Base-by-base conservation (phyloP, 176 grass and related monocot genomes). In the Triticum dicoccoides region DNA sequence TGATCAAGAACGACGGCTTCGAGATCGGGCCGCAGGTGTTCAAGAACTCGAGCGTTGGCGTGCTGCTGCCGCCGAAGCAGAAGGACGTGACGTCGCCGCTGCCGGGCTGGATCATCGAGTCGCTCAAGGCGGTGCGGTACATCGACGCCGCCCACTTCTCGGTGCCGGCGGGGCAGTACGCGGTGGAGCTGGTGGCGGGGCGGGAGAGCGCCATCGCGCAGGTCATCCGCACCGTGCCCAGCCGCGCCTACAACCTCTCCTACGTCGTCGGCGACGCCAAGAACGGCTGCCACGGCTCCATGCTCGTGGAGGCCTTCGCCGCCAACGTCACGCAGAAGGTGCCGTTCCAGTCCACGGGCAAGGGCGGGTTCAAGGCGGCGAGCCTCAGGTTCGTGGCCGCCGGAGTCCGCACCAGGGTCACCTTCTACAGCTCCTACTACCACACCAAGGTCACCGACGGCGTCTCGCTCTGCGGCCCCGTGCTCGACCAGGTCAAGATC, bases 401-500 rank as follows among this genome's bases (percentile, higher is more conserved):
- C 21, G 66, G 79, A 3, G 27, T 8, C 80, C 39, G 97, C 34
- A 93, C 92, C 37, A 81, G 97, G 91, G 47, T 99, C 76, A 99
- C 97, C 47, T 99, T 99, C 90, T 99, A 99, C 64, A 99, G 94
- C 87, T 99, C 92, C 4, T 94, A 91, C 84, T 99, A 99, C 89
- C 97, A 99, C 82, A 96, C 97, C 30, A 98, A 95, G 69, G 79
- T 11, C 27, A 87, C 47, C 47, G 89, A 96, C 6, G 86, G 82
- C 47, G 89, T 90, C 25, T 91, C 97, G 8, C 90, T 99, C 15
- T 99, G 97, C 84, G 97, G 97, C 35, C 97, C 97, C 6, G 92
- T 99, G 51, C 73, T 96, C 45, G 94, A 99, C 69, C 88, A 96
- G 69, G 90, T 99, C 51, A 92, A 86, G 88, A 92, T 96, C 80